Evolutionary conservation across 1,284 basidiomycete species (phyloP).

Genomic region (Melanopsichium pennsylvanicum): DNA sequence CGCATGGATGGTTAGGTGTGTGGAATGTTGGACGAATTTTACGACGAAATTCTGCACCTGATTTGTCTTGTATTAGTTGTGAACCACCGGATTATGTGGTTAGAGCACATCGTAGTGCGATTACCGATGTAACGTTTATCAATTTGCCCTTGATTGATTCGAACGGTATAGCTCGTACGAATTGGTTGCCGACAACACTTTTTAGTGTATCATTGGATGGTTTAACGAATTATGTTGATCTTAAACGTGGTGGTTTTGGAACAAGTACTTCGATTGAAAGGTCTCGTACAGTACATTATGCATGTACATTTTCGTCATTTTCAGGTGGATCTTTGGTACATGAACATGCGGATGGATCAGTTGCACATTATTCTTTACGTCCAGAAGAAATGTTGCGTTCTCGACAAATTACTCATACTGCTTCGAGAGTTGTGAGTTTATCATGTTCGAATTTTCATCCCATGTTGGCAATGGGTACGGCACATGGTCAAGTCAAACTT

Average conservation of each 20-base stretch:
- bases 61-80: too few species aligned
- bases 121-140: slow-evolving; percentile 28
- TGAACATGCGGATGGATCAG: slow-evolving; percentile 32
- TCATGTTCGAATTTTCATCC: slow-evolving; percentile 11
- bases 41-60: neutral
- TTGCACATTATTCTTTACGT: slow-evolving; percentile 19
- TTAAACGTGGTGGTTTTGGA: neutral
- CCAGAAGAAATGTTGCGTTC: slow-evolving; percentile 25
- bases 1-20: slow-evolving; percentile 36
- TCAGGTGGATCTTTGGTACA: slow-evolving; percentile 14
- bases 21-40: slow-evolving; percentile 25
- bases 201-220: slow-evolving; percentile 28
- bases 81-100: slow-evolving; percentile 15
- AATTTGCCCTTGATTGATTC: slow-evolving; percentile 12
- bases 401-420: slow-evolving; percentile 7
- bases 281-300: slow-evolving; percentile 15
- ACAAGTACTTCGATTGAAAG: slow-evolving; percentile 10
- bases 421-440: slow-evolving; percentile 9
- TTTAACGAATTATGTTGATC: slow-evolving; percentile 2
- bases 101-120: slow-evolving; percentile 19
- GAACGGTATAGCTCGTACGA: neutral
- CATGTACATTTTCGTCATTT: slow-evolving; percentile 7
- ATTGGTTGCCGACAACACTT: slow-evolving; percentile 1
- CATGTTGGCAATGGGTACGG: slow-evolving; percentile 17
- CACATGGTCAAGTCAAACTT: slow-evolving; percentile 34